phyloP scores from a whole-genome alignment of 768 basidiomycete genomes.

The Boletus rubescentipes region DNA sequence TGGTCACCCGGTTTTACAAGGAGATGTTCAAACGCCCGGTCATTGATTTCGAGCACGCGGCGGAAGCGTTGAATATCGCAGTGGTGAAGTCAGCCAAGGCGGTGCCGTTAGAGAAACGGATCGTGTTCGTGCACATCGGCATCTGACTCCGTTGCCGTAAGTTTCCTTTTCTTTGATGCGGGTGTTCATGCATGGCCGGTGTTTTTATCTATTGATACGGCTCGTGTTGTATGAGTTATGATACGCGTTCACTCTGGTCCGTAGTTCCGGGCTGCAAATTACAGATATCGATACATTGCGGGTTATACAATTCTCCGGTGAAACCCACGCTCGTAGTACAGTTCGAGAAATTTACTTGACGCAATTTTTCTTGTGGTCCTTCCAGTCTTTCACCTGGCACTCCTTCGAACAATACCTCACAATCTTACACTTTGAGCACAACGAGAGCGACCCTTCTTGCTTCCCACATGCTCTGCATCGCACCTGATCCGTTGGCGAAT shows the following conservation, averaged over 20 bases:
- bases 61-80: background rate
- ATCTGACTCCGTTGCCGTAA: background rate
- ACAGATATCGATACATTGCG: no score
- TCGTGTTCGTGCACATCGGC: background rate
- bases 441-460: slow-evolving; percentile 23
- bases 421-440: slow-evolving; percentile 39
- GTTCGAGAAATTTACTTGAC: slow-evolving; percentile 1
- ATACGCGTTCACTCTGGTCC: no score
- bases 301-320: no score
- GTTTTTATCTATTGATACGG: no score
- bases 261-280: no score
- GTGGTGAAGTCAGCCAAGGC: background rate
- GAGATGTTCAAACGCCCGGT: background rate
- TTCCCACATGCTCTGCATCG: slow-evolving; percentile 26
- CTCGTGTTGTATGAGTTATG: no score
- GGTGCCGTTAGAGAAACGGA: background rate
- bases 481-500: background rate
- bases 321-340: no score
- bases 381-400: slow-evolving; percentile 51
- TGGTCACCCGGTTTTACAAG: background rate
- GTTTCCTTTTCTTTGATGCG: no score
- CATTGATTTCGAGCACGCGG: background rate
- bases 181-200: no score
- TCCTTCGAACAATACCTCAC: slow-evolving; percentile 42
- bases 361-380: slow-evolving; percentile 41